A percentile compares a stretch with the other conserved stretches of the same genome.
Evolutionary conservation across 176 grass and related monocot genomes (phyloP).

Genomic region (Hsuehochloa calcarea): DNA sequence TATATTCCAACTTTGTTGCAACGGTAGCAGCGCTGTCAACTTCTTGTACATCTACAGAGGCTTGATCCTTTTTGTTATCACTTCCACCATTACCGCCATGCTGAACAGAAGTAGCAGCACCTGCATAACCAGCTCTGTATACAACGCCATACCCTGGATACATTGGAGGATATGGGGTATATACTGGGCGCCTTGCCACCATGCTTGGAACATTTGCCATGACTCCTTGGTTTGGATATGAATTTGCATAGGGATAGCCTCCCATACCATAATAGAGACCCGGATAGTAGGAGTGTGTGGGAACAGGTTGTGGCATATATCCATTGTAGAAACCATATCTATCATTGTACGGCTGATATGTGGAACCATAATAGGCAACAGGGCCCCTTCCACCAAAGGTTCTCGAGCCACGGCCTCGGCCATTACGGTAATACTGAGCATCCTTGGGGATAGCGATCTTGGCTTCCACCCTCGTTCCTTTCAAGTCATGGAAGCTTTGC

Average conservation of each 20-base stretch:
- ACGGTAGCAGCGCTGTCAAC: constrained; percentile 24
- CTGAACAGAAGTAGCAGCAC: constrained; percentile 42
- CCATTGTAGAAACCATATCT: constrained; percentile 37
- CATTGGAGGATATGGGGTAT: constrained; percentile 40
- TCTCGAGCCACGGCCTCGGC: constrained; percentile 21
- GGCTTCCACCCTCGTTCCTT: constrained; percentile 63
- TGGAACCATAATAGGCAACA: constrained; percentile 24
- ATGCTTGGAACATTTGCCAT: constrained; percentile 41
- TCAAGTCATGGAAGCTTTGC: constrained; percentile 58
- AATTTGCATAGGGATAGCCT: constrained; percentile 44
- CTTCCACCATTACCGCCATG: constrained; percentile 36
- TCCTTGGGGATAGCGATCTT: constrained; percentile 84
- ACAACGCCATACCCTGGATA: constrained; percentile 41
- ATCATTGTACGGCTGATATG: constrained; percentile 34
- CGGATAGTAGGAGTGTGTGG: constrained; percentile 13
- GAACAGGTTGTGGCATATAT: constrained; percentile 42
- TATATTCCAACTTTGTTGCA: constrained; percentile 46
- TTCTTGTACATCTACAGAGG: constrained; percentile 39
- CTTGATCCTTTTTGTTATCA: constrained; percentile 47
- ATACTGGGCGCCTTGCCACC: constrained; percentile 42
- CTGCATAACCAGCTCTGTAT: constrained; percentile 50
- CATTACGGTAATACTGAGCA: constrained; percentile 33
- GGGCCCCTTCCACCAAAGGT: constrained; percentile 33
- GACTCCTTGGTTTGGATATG: constrained; percentile 36
- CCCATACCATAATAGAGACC: constrained; percentile 26